A percentile compares a stretch with the other conserved stretches of the same genome.
Conservation (phyloP, 2,329 filamentous ascomycete species). For the Cordyceps cicadae region DNA sequence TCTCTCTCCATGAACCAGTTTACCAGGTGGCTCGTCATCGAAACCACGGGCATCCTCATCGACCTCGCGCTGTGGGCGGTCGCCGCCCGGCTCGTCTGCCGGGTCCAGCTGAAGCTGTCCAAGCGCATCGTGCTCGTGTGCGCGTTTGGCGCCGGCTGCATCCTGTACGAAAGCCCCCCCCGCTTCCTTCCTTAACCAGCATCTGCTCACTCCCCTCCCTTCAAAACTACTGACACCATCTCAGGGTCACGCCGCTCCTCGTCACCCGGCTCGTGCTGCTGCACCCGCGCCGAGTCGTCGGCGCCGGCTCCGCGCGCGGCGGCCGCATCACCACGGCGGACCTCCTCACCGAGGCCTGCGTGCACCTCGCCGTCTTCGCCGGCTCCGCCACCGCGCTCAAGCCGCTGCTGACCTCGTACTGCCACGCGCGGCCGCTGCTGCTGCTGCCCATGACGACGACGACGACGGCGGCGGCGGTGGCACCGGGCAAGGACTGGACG, state of each 20-base stretch:
- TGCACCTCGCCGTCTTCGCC: constrained; percentile 6
- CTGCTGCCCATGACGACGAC: too few species aligned
- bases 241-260: not conserved
- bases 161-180: not conserved
- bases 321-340: not conserved
- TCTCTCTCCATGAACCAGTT: not conserved
- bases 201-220: too few species aligned
- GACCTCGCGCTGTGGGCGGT: constrained; percentile 1
- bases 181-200: too few species aligned
- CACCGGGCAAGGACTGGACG: not conserved
- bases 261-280: constrained; percentile 2
- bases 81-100: constrained; percentile 2
- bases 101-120: not conserved
- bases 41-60: not conserved
- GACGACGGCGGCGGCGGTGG: not conserved
- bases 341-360: constrained; percentile 3
- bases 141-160: not conserved
- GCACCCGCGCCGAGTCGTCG: not conserved
- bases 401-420: not conserved
- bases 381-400: constrained; percentile 4
- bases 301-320: not conserved
- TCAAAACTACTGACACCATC: not conserved
- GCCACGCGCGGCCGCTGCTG: not conserved
- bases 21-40: not conserved
- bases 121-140: not conserved